Percentiles rank a stretch among this genome's conserved stretches.
Evolutionary conservation across 257 asterid species (phyloP).

Genomic region (Solanum arcanum): DNA sequence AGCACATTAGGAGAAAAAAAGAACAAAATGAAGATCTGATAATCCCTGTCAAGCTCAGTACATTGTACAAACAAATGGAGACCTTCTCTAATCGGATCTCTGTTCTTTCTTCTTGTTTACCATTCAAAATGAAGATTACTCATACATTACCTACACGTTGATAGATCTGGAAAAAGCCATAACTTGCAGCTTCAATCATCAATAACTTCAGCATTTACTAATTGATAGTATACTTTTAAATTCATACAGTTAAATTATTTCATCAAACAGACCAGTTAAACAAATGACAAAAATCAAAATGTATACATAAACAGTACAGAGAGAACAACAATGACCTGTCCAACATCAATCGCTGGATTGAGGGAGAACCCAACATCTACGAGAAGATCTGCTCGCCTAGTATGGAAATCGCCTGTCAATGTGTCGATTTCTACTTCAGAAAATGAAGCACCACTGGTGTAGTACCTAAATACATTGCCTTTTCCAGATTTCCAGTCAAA

Average conservation of each 20-base stretch:
- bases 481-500: conserved; percentile 73
- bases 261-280: background rate
- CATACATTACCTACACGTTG: background rate
- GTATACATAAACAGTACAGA: background rate
- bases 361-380: conserved; percentile 87
- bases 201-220: background rate
- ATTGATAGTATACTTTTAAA: background rate
- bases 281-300: background rate
- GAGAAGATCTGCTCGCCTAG: conserved; percentile 66
- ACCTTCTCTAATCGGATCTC: background rate
- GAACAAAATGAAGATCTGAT: background rate
- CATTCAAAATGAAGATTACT: background rate
- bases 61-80: background rate
- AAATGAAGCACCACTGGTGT: conserved; percentile 87
- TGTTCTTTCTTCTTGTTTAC: background rate
- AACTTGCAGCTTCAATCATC: background rate
- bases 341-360: conserved; percentile 96
- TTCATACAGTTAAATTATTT: background rate
- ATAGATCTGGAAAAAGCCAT: background rate
- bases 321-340: conserved; percentile 48
- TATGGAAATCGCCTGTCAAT: conserved; percentile 82
- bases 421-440: conserved; percentile 94
- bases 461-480: conserved; percentile 70
- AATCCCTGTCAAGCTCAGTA: background rate
- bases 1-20: background rate